Percentiles rank a stretch among this genome's conserved stretches.
These are phyloP conservation scores for Corchorus olitorius DNA, from an alignment of 345 rosid species.

Conservation along the genomic window DNA sequence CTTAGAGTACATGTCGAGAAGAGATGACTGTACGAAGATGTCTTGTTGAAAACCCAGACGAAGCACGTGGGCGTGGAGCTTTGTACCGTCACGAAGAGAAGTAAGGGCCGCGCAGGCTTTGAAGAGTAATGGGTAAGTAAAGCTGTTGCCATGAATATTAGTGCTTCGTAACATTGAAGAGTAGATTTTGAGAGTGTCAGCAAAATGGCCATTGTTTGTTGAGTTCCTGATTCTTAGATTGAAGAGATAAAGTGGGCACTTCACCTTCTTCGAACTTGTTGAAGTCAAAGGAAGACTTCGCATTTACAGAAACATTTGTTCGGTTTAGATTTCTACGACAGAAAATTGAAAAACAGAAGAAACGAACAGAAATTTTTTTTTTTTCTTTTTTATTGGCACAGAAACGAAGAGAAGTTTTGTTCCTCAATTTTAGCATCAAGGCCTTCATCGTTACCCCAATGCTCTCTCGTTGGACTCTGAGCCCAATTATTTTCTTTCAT, in stretches of 20 bases:
- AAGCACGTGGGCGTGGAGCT: slow-evolving; percentile 16
- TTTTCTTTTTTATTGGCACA: too few relatives aligned
- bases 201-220: slow-evolving; percentile 3
- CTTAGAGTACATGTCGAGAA: slow-evolving; percentile 6
- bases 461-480: too few relatives aligned
- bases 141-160: slow-evolving; percentile 10
- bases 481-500: too few relatives aligned
- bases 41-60: slow-evolving; percentile 10
- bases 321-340: neutral
- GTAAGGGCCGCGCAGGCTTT: slow-evolving; percentile 13
- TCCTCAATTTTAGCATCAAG: too few relatives aligned
- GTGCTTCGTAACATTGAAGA: slow-evolving; percentile 5
- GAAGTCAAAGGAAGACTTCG: neutral
- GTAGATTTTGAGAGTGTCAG: slow-evolving; percentile 13
- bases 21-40: slow-evolving; percentile 14
- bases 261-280: neutral
- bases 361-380: too few relatives aligned
- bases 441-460: too few relatives aligned
- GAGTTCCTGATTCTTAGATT: slow-evolving; percentile 8
- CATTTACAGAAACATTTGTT: neutral
- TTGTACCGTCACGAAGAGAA: neutral
- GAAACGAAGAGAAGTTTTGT: too few relatives aligned
- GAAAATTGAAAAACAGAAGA: neutral
- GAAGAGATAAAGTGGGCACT: slow-evolving; percentile 5
- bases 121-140: slow-evolving; percentile 21